phyloP scores from a whole-genome alignment of 1,284 basidiomycete genomes.

The Pseudozyma sp. region DNA sequence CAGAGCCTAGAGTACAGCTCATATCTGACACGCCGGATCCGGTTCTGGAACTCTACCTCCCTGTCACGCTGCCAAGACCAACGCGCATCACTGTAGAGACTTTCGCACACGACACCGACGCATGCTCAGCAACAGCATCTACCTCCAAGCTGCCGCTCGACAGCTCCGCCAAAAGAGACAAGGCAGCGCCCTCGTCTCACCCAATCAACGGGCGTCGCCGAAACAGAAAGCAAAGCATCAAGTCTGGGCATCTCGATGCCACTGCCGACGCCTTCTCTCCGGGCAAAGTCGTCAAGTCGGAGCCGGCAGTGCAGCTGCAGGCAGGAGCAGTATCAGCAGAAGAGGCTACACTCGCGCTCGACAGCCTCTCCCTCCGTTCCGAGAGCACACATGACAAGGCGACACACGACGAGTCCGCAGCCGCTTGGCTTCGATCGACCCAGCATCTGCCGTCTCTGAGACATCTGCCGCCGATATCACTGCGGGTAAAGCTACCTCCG shows the following conservation, averaged over 20 bases:
- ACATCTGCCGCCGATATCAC: slow-evolving; percentile 33
- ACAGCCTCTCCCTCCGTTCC: not conserved
- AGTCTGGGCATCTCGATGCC: slow-evolving; percentile 16
- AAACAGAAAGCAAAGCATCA: not conserved
- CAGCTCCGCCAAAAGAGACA: not conserved
- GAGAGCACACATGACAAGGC: too few relatives aligned
- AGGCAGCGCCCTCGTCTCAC: not conserved
- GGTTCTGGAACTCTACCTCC: slow-evolving; percentile 21
- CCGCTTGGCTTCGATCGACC: not conserved
- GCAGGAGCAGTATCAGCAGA: not conserved
- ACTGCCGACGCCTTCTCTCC: slow-evolving; percentile 28
- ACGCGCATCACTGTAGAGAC: slow-evolving; percentile 27
- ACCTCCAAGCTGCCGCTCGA: not conserved
- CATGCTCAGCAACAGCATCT: not conserved
- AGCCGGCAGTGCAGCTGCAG: not conserved
- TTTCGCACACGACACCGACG: not conserved
- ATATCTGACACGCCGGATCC: slow-evolving; percentile 16
- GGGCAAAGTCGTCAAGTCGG: not conserved
- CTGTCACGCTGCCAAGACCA: slow-evolving; percentile 31
- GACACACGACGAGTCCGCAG: too few relatives aligned
- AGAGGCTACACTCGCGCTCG: not conserved
- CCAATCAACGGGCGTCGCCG: slow-evolving; percentile 1
- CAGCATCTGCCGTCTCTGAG: slow-evolving; percentile 16
- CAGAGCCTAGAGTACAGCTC: slow-evolving; percentile 18
- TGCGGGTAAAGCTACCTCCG: slow-evolving; percentile 31